These are phyloP conservation scores for Plantago elongata DNA, from an alignment of 257 asterid genomes.

Conservation along the genomic window DNA sequence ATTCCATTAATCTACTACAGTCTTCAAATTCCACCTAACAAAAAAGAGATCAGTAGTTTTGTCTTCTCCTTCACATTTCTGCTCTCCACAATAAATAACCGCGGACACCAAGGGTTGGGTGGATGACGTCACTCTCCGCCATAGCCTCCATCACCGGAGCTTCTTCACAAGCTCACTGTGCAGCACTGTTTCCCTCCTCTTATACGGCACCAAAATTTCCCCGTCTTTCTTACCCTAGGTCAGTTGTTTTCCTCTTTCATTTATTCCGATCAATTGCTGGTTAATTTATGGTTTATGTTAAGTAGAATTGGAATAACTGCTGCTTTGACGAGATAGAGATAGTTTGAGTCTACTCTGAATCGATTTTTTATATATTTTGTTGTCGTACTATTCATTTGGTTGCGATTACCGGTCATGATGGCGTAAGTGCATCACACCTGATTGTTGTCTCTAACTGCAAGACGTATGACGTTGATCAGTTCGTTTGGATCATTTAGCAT, in stretches of 20 bases:
- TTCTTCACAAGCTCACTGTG: constrained; percentile 21
- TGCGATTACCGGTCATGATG: too few relatives aligned
- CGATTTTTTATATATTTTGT: not conserved
- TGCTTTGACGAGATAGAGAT: not conserved
- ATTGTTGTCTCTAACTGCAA: not conserved
- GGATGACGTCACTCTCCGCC: constrained; percentile 42
- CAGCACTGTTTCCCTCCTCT: constrained; percentile 26
- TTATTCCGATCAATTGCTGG: too few relatives aligned
- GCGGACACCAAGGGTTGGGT: not conserved
- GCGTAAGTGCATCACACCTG: not conserved
- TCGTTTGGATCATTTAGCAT: not conserved
- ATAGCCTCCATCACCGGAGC: constrained; percentile 30
- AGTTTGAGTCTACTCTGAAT: not conserved
- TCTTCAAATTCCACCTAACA: not conserved
- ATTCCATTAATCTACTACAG: not conserved
- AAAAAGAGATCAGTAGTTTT: not conserved
- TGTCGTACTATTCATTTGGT: too few relatives aligned
- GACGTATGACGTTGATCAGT: not conserved
- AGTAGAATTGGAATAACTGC: too few relatives aligned
- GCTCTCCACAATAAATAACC: not conserved
- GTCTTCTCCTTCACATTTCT: not conserved
- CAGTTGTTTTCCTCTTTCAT: constrained; percentile 1
- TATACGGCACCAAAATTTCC: constrained; percentile 14
- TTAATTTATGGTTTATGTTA: too few relatives aligned
- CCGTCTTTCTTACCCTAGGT: constrained; percentile 31